Evolutionary conservation across 2,329 filamentous ascomycete species (phyloP), one percentile per base, ranked within the genome.

Genomic region (Bipolaris victoriae): DNA sequence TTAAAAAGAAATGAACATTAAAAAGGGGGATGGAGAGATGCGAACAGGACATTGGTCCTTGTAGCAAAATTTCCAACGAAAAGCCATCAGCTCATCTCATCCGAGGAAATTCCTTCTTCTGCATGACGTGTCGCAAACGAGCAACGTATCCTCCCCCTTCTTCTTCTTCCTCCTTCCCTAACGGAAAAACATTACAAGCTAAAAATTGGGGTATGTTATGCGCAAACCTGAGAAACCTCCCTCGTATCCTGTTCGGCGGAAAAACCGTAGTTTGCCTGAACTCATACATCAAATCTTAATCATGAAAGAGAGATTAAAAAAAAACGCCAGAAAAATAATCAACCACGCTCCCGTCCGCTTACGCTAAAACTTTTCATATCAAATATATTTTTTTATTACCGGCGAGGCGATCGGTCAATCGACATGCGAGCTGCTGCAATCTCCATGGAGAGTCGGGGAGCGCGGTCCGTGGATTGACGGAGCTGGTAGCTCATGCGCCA

Each of bases 401-500:
- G 44, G 3, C 49, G 49, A 5, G 49, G 43, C 15, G 49, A 51
- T 20, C 54, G 35, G 37, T 57, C 54, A 16, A 57, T 57, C 1
- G 55, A 57, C 55, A 57, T 57, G 26, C 55, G 50, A 39, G 55
- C 55, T 31, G 55, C 55, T n/a, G 45, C 55, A 6, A 57, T 20
- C 7, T 57, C 55, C 55, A 57, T 57, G 45, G 55, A 57, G 5
- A 54, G 46, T 31, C 56, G 57, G 7, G 43, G 57, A 9, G 52
- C 49, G 31, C 55, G 47, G 39, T 61, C 58, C 6, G 50, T 35
- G 9, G 58, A 61, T 7, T 49, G 39, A n/a, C 55, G 37, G 3
- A 56, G 54, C 33, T 55, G 52, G 44, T 56, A 61, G 41, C 59
- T 61, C 49, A 61, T 52, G 20, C 59, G 52, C 59, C 59, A 61